Evolutionary conservation across 1,139 yeast species (phyloP).

Genomic region (Nadsonia commutata): DNA sequence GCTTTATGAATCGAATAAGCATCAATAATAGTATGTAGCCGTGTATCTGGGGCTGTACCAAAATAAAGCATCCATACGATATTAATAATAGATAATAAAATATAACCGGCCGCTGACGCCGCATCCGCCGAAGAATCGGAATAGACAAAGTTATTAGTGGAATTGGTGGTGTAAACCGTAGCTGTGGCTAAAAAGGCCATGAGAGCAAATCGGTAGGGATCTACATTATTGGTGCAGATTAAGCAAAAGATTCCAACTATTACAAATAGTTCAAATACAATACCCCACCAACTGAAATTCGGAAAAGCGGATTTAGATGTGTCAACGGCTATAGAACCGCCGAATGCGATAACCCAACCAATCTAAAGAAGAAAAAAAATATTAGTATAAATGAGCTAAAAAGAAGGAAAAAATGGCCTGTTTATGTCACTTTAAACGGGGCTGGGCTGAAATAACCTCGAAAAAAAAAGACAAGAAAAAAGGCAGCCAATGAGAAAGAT

Average conservation of each 20-base stretch:
- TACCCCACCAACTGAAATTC: conserved; percentile 92
- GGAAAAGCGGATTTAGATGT: conserved; percentile 38
- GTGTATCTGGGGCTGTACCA: conserved; percentile 37
- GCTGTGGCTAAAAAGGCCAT: conserved; percentile 49
- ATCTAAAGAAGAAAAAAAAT: conserved; percentile 11
- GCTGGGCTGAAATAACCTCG: too few species aligned
- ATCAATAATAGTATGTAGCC: conserved; percentile 72
- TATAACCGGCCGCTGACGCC: conserved; percentile 89
- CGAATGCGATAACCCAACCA: conserved; percentile 73
- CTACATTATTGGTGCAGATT: conserved; percentile 54
- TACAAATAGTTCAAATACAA: conserved; percentile 63
- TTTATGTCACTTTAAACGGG: too few species aligned
- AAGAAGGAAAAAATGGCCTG: neutral
- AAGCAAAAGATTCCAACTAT: conserved; percentile 41
- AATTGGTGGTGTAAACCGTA: conserved; percentile 68
- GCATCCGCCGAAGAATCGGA: conserved; percentile 46
- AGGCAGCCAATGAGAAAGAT: neutral
- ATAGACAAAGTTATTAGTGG: conserved; percentile 70
- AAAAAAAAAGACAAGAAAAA: neutral
- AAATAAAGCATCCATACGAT: conserved; percentile 66
- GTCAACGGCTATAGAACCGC: conserved; percentile 62
- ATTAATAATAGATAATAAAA: conserved; percentile 66
- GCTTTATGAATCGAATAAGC: conserved; percentile 34
- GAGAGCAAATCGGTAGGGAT: conserved; percentile 49
- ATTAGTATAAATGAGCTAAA: conserved; percentile 8